Base-by-base conservation (phyloP, 192 early-diverging fungal species). In the Backusella morwellensis region DNA sequence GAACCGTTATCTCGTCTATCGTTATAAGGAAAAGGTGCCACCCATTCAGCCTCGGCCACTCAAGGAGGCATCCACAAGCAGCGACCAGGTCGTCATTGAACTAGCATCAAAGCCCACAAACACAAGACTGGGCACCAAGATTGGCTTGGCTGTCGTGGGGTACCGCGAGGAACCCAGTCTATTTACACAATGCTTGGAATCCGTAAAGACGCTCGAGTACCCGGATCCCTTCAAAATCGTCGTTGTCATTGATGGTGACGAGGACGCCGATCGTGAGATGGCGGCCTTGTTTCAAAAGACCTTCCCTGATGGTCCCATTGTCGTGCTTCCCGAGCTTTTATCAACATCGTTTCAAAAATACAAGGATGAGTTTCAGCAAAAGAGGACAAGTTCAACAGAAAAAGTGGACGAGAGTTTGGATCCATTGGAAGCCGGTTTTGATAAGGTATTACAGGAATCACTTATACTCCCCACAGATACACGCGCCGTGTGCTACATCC, bases 401-500 rank as follows among this genome's bases (percentile, higher is more conserved):
- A 72, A 40, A 6, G 47, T 47, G 4, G 44, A 72, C 9, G 42
- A 72, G 14, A 21, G 19, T 12, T 19, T 34, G 41, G 5, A 52
- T 14, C 52, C 56, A 29, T 14, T 63, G 21, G 56, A 63, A 1
- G 29, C n/a, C 15, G 32, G 34, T 21, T 50, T 38, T 44, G 68
- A 76, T n/a, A 21, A 70, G 8, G 23, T 69, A 2, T 41, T 74
- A 34, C 56, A 19, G 23, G 38, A 54, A 0, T 34, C 56, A 4
- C 15, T 38, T 6, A 42, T 72, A 11, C 32, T 79, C 12, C 78
- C 78, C 0, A 70, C 67, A 9, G 73, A 79, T 70, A 35, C 73
- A 14, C 35, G 74, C 0, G 81, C 83, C 0, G 85, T 86, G 3
- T 87, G 86, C 74, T 83, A 85, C 23, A 66, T 85, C 70, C 84